These are phyloP conservation scores for Dactylellina parvicollis DNA, from an alignment of 2,329 filamentous ascomycete genomes.

Conservation along the genomic window DNA sequence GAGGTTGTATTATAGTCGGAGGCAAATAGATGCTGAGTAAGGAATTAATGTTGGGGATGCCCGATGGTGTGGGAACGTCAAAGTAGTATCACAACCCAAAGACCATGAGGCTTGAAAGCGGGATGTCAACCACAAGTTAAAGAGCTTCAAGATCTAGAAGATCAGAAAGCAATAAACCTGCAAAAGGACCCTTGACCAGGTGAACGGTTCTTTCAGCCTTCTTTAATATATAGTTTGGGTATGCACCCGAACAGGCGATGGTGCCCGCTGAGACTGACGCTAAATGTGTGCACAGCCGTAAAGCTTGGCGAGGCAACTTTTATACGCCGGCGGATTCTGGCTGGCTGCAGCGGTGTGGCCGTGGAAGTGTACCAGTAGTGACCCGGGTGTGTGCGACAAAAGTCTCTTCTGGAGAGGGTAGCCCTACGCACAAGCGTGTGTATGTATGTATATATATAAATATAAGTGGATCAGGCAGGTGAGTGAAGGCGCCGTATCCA, in stretches of 20 bases:
- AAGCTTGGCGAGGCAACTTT: constrained; percentile 50
- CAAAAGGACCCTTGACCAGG: constrained; percentile 32
- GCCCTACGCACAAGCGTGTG: constrained; percentile 45
- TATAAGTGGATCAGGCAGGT: constrained; percentile 44
- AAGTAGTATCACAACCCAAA: constrained; percentile 3
- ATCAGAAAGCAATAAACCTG: constrained; percentile 34
- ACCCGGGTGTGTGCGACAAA: constrained; percentile 22
- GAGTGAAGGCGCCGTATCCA: constrained; percentile 23
- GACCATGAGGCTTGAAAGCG: constrained; percentile 3
- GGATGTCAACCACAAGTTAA: constrained; percentile 26
- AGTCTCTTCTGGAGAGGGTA: constrained; percentile 16
- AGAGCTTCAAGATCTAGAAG: constrained; percentile 40
- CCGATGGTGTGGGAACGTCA: constrained; percentile 16
- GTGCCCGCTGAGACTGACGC: constrained; percentile 12
- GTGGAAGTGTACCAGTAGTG: too few species aligned
- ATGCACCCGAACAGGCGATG: too few species aligned
- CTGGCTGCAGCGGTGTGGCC: constrained; percentile 40
- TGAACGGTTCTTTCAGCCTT: constrained; percentile 29
- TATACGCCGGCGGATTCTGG: background rate
- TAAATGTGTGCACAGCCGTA: constrained; percentile 51
- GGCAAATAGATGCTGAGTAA: background rate
- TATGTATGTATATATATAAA: background rate
- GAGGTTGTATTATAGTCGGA: background rate
- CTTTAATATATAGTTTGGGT: constrained; percentile 37
- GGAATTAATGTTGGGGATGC: constrained; percentile 29